Conservation (phyloP, 2,329 filamentous ascomycete genomes). For the Ophiobolus disseminans region DNA sequence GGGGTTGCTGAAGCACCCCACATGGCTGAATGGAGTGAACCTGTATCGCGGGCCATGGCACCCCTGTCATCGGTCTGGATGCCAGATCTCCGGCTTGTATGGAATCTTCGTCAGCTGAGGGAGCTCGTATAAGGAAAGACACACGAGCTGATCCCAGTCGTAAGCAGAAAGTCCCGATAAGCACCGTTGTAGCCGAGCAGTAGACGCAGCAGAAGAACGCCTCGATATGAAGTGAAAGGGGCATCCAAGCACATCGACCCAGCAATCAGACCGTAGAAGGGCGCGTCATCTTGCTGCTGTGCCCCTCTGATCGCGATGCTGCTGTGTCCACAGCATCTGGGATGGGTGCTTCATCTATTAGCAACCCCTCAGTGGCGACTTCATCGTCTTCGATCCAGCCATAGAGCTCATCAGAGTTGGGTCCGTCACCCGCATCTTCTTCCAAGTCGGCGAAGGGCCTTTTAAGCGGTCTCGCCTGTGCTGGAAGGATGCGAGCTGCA, state of each 20-base stretch:
- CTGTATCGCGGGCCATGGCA: constrained; percentile 17
- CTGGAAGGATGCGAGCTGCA: constrained; percentile 27
- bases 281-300: constrained; percentile 35
- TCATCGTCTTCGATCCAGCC: constrained; percentile 73
- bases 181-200: constrained; percentile 24
- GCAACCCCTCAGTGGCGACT: constrained; percentile 50
- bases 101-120: constrained; percentile 14
- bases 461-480: constrained; percentile 59
- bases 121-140: constrained; percentile 9
- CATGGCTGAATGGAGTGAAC: constrained; percentile 24
- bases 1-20: constrained; percentile 25
- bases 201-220: constrained; percentile 2
- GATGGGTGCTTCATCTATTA: constrained; percentile 41
- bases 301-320: constrained; percentile 25
- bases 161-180: constrained; percentile 24
- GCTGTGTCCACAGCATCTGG: constrained; percentile 16
- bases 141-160: constrained; percentile 21
- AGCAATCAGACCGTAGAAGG: constrained; percentile 27
- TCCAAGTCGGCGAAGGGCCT: constrained; percentile 64
- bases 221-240: not conserved
- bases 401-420: constrained; percentile 70
- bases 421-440: constrained; percentile 68
- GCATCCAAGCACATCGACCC: not conserved
- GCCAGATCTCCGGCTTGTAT: constrained; percentile 22
- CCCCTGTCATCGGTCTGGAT: constrained; percentile 25